These are phyloP conservation scores for Acorus calamus DNA, from an alignment of 106 monocot genomes.

Conservation along the genomic window DNA sequence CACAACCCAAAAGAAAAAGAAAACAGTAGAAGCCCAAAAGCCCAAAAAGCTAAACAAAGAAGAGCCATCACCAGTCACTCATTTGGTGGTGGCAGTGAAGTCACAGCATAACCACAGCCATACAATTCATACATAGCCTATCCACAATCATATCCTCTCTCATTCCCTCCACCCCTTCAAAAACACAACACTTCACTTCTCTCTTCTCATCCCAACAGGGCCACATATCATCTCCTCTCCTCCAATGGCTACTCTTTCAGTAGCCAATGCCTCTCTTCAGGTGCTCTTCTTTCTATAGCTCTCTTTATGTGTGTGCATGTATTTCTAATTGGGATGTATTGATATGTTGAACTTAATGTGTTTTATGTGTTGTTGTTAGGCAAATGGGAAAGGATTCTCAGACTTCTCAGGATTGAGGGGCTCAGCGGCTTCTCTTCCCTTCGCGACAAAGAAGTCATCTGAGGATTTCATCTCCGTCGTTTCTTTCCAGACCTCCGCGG, in stretches of 20 bases:
- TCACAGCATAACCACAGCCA: slow-evolving; percentile 12
- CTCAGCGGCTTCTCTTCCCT: slow-evolving; percentile 32
- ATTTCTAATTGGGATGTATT: too few species aligned
- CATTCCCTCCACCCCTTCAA: slow-evolving; percentile 2
- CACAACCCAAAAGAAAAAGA: too few species aligned
- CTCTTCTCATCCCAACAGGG: background rate
- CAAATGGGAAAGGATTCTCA: slow-evolving; percentile 53
- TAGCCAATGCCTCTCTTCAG: slow-evolving; percentile 66
- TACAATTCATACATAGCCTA: slow-evolving; percentile 26
- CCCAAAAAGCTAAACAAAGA: too few species aligned
- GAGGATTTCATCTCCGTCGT: slow-evolving; percentile 72
- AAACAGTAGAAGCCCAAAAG: too few species aligned
- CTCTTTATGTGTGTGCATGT: background rate
- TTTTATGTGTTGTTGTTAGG: slow-evolving; percentile 18
- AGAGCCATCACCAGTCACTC: too few species aligned
- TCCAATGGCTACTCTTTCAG: slow-evolving; percentile 58
- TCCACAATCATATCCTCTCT: slow-evolving; percentile 49
- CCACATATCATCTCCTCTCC: slow-evolving; percentile 8
- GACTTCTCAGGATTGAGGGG: slow-evolving; percentile 78
- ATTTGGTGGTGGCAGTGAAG: background rate
- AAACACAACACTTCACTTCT: background rate
- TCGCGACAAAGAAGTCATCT: slow-evolving; percentile 18
- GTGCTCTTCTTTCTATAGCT: slow-evolving; percentile 11
- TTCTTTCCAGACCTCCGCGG: slow-evolving; percentile 52
- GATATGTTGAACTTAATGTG: too few species aligned